Conservation (phyloP, 2,329 filamentous ascomycete genomes). For the Calonectria multiphialidica region DNA sequence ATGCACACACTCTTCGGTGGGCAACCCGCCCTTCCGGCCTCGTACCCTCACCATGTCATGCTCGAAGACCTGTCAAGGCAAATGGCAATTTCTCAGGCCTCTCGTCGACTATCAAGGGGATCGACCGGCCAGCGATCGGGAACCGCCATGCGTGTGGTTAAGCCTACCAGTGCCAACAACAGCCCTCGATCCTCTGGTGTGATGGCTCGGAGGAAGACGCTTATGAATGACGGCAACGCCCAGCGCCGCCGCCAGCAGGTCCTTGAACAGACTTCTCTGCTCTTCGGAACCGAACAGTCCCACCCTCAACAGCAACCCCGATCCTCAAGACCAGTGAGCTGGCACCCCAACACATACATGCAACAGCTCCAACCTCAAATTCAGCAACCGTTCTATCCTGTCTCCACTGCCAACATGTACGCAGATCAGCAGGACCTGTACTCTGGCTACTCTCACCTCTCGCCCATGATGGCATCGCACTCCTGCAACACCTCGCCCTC, state of each 20-base stretch:
- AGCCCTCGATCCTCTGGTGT: constrained; percentile 70
- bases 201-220: constrained; percentile 66
- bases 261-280: constrained; percentile 54
- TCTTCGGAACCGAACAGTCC: constrained; percentile 37
- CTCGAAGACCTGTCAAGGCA: constrained; percentile 66
- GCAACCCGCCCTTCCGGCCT: constrained; percentile 42
- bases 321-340: constrained; percentile 75
- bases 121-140: constrained; percentile 63
- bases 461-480: constrained; percentile 66
- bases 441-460: constrained; percentile 56
- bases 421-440: constrained; percentile 58
- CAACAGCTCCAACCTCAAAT: constrained; percentile 52
- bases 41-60: constrained; percentile 53
- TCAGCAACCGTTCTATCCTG: constrained; percentile 53
- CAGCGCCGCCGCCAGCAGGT: constrained; percentile 61
- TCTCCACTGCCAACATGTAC: constrained; percentile 51
- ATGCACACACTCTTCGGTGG: constrained; percentile 47
- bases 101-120: constrained; percentile 61
- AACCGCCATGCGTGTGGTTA: constrained; percentile 70
- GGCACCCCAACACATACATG: constrained; percentile 76
- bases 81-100: constrained; percentile 59
- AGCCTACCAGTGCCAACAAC: constrained; percentile 76
- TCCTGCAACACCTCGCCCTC: constrained; percentile 70
- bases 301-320: constrained; percentile 38
- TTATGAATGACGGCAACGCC: constrained; percentile 63